phyloP scores from a whole-genome alignment of 1,139 yeast genomes.

The Geotrichum histeridarum region DNA sequence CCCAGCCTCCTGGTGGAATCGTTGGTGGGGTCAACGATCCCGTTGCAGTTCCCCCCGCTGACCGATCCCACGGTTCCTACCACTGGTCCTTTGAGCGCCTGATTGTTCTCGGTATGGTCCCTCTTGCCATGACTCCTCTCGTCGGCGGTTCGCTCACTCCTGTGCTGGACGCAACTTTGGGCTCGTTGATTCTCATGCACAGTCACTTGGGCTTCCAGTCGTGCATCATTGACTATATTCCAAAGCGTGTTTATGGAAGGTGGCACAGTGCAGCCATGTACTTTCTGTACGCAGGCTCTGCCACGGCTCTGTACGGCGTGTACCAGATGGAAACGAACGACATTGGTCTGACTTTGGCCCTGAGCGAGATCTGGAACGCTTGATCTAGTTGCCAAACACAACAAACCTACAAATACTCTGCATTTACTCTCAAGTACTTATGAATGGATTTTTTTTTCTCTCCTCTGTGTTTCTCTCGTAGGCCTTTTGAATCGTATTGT shows the following conservation, averaged over 20 bases:
- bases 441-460: background rate
- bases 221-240: slow-evolving; percentile 86
- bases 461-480: no score
- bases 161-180: slow-evolving; percentile 62
- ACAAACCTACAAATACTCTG: no score
- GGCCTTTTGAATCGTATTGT: background rate
- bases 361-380: slow-evolving; percentile 42
- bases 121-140: slow-evolving; percentile 68
- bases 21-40: slow-evolving; percentile 80
- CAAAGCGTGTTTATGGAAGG: slow-evolving; percentile 71
- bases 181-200: slow-evolving; percentile 63
- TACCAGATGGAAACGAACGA: slow-evolving; percentile 67
- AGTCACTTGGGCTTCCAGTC: slow-evolving; percentile 76
- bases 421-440: background rate
- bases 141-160: slow-evolving; percentile 61
- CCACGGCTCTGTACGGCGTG: slow-evolving; percentile 69
- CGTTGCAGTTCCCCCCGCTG: slow-evolving; percentile 55
- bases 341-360: slow-evolving; percentile 48
- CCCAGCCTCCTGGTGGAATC: slow-evolving; percentile 40
- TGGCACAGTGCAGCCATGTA: slow-evolving; percentile 62
- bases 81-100: slow-evolving; percentile 86
- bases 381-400: slow-evolving; percentile 21
- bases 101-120: slow-evolving; percentile 67
- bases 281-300: slow-evolving; percentile 65
- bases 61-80: slow-evolving; percentile 69